Conservation (phyloP, 495 filamentous ascomycete genomes). For the Tirmania nivea region DNA sequence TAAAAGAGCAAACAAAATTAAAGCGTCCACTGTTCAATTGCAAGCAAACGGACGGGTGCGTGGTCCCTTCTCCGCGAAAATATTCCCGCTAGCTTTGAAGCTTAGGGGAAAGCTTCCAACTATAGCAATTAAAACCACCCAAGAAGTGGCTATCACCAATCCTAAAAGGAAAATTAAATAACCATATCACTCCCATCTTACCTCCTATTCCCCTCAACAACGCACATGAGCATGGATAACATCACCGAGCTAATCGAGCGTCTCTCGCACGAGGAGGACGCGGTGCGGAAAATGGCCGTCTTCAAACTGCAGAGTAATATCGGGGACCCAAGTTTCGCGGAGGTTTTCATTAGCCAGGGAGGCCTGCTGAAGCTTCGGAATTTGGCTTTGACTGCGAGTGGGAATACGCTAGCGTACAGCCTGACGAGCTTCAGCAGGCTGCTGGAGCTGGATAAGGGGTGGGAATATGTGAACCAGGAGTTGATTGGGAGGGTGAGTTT, state of each 20-base stretch:
- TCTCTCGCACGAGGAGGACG: slow-evolving; percentile 58
- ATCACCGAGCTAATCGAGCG: slow-evolving; percentile 46
- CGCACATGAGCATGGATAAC: slow-evolving; percentile 22
- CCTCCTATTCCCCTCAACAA: background rate
- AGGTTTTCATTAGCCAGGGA: slow-evolving; percentile 79
- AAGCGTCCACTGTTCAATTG: too few relatives aligned
- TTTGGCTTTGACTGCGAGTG: slow-evolving; percentile 58
- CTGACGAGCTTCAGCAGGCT: slow-evolving; percentile 67
- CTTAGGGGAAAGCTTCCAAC: background rate
- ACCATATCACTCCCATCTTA: background rate
- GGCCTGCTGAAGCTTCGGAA: slow-evolving; percentile 61
- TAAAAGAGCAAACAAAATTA: too few relatives aligned
- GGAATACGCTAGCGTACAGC: slow-evolving; percentile 89
- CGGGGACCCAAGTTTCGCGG: slow-evolving; percentile 88
- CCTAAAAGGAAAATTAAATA: background rate
- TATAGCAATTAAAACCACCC: background rate
- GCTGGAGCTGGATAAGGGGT: slow-evolving; percentile 91
- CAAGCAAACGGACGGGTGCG: too few relatives aligned
- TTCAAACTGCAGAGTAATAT: slow-evolving; percentile 92
- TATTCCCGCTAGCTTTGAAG: too few relatives aligned
- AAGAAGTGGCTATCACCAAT: background rate
- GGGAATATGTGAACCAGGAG: slow-evolving; percentile 55
- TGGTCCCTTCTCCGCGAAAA: too few relatives aligned
- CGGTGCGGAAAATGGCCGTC: slow-evolving; percentile 92
- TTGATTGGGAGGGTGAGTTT: slow-evolving; percentile 42